These are phyloP conservation scores for Podila epicladia DNA, from an alignment of 192 early-diverging fungal genomes.

Conservation along the genomic window DNA sequence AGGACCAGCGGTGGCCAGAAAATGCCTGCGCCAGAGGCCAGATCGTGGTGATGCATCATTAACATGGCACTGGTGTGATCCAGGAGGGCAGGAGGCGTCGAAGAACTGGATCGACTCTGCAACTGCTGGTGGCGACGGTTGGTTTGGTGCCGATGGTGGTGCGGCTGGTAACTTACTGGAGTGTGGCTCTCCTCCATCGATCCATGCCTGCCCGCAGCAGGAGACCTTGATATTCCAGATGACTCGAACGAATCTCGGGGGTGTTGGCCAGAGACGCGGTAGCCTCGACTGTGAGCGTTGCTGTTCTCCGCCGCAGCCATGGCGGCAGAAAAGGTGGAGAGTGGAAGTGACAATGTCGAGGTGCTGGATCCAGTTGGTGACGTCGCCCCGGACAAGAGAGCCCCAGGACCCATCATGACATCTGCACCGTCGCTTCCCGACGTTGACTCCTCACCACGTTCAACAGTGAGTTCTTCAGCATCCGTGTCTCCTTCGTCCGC, in stretches of 20 bases:
- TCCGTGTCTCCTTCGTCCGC: conserved; percentile 44
- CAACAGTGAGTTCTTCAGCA: conserved; percentile 33
- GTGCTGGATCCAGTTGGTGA: conserved; percentile 31
- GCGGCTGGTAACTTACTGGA: conserved; percentile 1
- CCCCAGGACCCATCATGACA: not conserved
- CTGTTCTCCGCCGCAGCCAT: not conserved
- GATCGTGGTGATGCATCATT: not conserved
- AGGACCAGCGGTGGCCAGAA: conserved; percentile 38
- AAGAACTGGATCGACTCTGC: conserved; percentile 20
- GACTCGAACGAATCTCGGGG: conserved; percentile 14
- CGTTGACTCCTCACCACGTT: conserved; percentile 16
- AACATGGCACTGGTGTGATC: conserved; percentile 7
- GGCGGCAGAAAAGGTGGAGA: conserved; percentile 19
- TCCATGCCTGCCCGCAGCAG: conserved; percentile 2
- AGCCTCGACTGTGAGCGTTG: not conserved
- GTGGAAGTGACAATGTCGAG: conserved; percentile 31
- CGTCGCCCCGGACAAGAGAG: conserved; percentile 13
- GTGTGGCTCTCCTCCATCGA: not conserved
- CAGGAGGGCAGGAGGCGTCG: conserved; percentile 19
- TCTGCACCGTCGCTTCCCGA: conserved; percentile 9
- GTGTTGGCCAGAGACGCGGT: conserved; percentile 1
- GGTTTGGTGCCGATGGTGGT: conserved; percentile 7
- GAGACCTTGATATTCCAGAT: not conserved
- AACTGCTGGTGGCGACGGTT: conserved; percentile 17
- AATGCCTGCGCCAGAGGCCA: conserved; percentile 6